phyloP scores from a whole-genome alignment of 176 grass and related monocot genomes.

The Cocos nucifera region DNA sequence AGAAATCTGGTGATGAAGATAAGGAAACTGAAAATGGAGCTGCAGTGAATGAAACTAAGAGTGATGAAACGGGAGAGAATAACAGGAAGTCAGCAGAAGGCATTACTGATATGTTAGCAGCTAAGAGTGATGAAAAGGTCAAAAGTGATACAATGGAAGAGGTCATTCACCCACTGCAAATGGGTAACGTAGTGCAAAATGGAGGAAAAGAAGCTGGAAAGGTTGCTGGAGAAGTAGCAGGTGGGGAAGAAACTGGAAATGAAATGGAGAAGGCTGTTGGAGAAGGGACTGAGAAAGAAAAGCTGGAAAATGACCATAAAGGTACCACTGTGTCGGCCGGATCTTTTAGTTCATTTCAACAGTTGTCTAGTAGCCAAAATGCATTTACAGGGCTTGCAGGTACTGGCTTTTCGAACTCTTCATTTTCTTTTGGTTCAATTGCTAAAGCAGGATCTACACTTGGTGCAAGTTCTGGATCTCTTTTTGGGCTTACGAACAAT shows the following conservation, averaged over 20 bases:
- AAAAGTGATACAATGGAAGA: background rate
- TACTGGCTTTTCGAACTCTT: slow-evolving; percentile 75
- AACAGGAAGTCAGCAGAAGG: slow-evolving; percentile 8
- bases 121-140: background rate
- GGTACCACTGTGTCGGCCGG: slow-evolving; percentile 19
- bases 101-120: slow-evolving; percentile 14
- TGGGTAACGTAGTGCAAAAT: slow-evolving; percentile 31
- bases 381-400: slow-evolving; percentile 80
- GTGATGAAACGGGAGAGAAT: slow-evolving; percentile 5
- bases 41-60: slow-evolving; percentile 6
- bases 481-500: slow-evolving; percentile 43
- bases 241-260: slow-evolving; percentile 21
- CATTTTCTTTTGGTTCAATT: slow-evolving; percentile 65
- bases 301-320: slow-evolving; percentile 41
- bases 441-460: slow-evolving; percentile 33
- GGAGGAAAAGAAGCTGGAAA: slow-evolving; percentile 24
- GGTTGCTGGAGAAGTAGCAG: slow-evolving; percentile 22
- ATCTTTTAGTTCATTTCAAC: slow-evolving; percentile 72
- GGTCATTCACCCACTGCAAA: slow-evolving; percentile 20
- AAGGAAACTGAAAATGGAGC: slow-evolving; percentile 32
- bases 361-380: slow-evolving; percentile 93
- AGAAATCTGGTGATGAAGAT: slow-evolving; percentile 15
- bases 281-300: slow-evolving; percentile 32
- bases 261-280: slow-evolving; percentile 30
- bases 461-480: slow-evolving; percentile 21